Conservation (phyloP, 208 protist genomes). For the Blechomonas ayalai region DNA sequence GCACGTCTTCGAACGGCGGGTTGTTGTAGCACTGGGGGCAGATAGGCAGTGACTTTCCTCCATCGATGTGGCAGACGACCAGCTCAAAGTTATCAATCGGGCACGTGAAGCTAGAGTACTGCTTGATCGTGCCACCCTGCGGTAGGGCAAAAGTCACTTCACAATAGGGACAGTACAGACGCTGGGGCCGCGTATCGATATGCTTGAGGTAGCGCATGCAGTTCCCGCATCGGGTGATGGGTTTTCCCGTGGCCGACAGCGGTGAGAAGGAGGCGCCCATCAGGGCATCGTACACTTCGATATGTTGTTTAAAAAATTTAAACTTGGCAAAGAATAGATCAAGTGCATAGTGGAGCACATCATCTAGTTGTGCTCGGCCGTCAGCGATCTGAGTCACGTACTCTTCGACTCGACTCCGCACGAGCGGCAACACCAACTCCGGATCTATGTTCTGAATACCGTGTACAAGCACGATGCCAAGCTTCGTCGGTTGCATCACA, state of each 20-base stretch:
- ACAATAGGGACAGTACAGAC: conserved; percentile 92
- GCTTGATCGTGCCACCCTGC: conserved; percentile 82
- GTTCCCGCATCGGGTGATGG: conserved; percentile 88
- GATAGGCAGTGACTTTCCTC: conserved; percentile 84
- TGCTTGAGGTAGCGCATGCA: conserved; percentile 91
- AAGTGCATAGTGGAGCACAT: conserved; percentile 77
- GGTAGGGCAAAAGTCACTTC: conserved; percentile 89
- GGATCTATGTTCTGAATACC: conserved; percentile 92
- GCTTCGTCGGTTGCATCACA: conserved; percentile 90
- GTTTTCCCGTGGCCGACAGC: conserved; percentile 68
- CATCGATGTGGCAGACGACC: conserved; percentile 84
- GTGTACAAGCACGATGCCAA: conserved; percentile 91
- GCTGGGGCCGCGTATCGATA: conserved; percentile 71
- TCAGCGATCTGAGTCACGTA: conserved; percentile 91
- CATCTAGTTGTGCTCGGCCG: conserved; percentile 67
- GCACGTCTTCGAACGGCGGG: conserved; percentile 83
- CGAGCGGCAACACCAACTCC: conserved; percentile 89
- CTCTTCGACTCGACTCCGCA: conserved; percentile 90
- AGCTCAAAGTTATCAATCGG: conserved; percentile 93
- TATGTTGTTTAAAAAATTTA: conserved; percentile 87
- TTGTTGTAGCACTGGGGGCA: conserved; percentile 95
- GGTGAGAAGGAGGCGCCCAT: conserved; percentile 93
- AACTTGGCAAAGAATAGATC: conserved; percentile 89
- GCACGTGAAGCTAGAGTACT: conserved; percentile 79
- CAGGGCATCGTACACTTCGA: conserved; percentile 88